Evolutionary conservation across 2,329 filamentous ascomycete genomes (phyloP), one percentile per base, ranked within the genome.

Genomic region (Aspergillus transmontanensis): DNA sequence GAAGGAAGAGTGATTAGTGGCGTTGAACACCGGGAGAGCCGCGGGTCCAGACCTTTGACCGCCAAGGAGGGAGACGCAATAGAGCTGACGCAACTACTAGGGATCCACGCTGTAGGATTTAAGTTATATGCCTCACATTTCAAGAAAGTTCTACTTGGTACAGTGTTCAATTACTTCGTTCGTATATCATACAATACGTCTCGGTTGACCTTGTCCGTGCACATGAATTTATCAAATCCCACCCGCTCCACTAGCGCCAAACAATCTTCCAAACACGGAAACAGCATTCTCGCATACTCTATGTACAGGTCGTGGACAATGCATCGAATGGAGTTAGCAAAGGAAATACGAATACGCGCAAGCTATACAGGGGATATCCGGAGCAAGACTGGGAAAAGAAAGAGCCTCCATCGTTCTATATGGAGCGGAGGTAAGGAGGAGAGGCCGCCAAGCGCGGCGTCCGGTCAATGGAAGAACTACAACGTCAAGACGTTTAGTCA

Each of bases 401-500:
- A 51, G 48, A 12, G 30, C n/a, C 4, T 55, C 51, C 51, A 23
- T 61, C 53, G 36, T 43, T 51, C 43, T 51, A 59, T 45, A 58
- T 34, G 6, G 48, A 10, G 28, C 53, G 28, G 54, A 43, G 28
- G 30, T 36, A 46, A 61, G 14, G 26, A 23, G 34, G 30, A 51
- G 30, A 14, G 45, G 48, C 57, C 32, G 32, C 43, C 32, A 50
- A 19, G 7, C 16, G 36, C 21, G 21, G 23, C 4, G 19, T 41
- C 10, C 34, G 10, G 30, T 51, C 30, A 41, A 41, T 41, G 19
- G 39, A 41, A 6, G 39, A 19, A n/a, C 10, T 41, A n/a, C 19
- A 19, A 19, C 39, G 7, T 4, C 14, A 41, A 53, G 30, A 53
- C 14, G 28, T 10, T 80, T 79, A 99, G 76, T 99, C 95, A 68